Percentiles rank a stretch among this genome's conserved stretches.
These are phyloP conservation scores for Moesziomyces aphidis DNA, from an alignment of 1,284 basidiomycete genomes.

Conservation along the genomic window DNA sequence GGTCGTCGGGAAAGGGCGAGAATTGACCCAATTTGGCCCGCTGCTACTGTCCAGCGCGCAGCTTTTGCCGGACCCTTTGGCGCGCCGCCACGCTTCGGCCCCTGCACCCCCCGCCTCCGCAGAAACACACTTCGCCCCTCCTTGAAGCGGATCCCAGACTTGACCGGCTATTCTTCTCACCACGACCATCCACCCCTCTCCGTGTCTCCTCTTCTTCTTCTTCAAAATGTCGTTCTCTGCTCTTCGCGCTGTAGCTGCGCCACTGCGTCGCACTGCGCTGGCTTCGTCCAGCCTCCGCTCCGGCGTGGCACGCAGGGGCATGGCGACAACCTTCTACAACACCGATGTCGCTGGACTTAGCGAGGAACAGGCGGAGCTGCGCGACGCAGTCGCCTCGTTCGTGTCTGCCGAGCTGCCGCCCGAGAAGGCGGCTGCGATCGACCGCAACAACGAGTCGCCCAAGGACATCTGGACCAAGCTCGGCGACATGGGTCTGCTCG, in stretches of 20 bases:
- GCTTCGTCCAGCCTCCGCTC: neutral
- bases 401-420: slow-evolving; percentile 44
- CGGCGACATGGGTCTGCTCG: slow-evolving; percentile 60
- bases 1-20: too few relatives aligned
- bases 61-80: neutral
- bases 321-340: slow-evolving; percentile 50
- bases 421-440: slow-evolving; percentile 45
- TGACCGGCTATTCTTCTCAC: neutral
- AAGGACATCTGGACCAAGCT: slow-evolving; percentile 58
- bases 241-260: slow-evolving; percentile 5
- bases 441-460: slow-evolving; percentile 48
- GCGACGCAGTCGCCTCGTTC: slow-evolving; percentile 49
- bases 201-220: neutral
- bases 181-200: neutral
- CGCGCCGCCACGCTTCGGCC: neutral
- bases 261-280: slow-evolving; percentile 6
- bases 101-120: neutral
- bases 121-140: neutral
- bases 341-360: slow-evolving; percentile 46
- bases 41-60: neutral
- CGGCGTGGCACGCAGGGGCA: neutral
- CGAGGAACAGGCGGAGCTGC: slow-evolving; percentile 49
- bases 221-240: slow-evolving; percentile 17
- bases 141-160: too few relatives aligned
- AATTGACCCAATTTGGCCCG: too few relatives aligned